Conservation (phyloP, 1,139 yeast species). For the Kodamaea sp. region DNA sequence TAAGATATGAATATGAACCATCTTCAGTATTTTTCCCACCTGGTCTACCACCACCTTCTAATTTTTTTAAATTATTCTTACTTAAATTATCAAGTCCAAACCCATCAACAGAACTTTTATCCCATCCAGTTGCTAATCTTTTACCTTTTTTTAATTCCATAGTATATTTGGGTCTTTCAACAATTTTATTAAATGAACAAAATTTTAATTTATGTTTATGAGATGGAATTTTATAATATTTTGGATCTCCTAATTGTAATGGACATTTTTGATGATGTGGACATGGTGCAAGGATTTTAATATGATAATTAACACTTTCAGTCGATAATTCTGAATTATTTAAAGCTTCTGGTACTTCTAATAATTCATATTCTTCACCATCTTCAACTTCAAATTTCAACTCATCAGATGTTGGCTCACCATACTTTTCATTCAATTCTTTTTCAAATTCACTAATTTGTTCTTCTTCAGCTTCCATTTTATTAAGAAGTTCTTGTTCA, state of each 20-base stretch:
- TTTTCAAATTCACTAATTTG: constrained; percentile 25
- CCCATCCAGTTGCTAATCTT: constrained; percentile 72
- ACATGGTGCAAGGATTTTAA: constrained; percentile 82
- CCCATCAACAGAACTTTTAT: constrained; percentile 49
- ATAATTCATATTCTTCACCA: constrained; percentile 37
- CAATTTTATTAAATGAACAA: constrained; percentile 72
- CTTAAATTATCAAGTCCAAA: constrained; percentile 39
- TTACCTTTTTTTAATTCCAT: constrained; percentile 83
- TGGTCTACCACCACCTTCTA: constrained; percentile 64
- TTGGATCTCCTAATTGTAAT: constrained; percentile 72
- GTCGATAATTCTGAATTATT: constrained; percentile 13
- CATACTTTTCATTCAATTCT: constrained; percentile 37
- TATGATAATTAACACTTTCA: constrained; percentile 45
- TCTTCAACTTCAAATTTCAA: constrained; percentile 49
- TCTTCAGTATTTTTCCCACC: constrained; percentile 69
- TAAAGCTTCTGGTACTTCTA: constrained; percentile 24
- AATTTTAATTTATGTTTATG: constrained; percentile 62
- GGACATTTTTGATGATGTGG: constrained; percentile 88
- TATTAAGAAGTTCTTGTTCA: constrained; percentile 30
- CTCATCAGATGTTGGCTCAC: constrained; percentile 41
- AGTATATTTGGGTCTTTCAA: constrained; percentile 73
- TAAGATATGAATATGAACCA: constrained; percentile 73
- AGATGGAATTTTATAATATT: constrained; percentile 57
- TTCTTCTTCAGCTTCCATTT: constrained; percentile 15
- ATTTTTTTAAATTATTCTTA: constrained; percentile 24